Evolutionary conservation across 2,329 filamentous ascomycete genomes (phyloP).

Genomic region (Beauveria sp.): DNA sequence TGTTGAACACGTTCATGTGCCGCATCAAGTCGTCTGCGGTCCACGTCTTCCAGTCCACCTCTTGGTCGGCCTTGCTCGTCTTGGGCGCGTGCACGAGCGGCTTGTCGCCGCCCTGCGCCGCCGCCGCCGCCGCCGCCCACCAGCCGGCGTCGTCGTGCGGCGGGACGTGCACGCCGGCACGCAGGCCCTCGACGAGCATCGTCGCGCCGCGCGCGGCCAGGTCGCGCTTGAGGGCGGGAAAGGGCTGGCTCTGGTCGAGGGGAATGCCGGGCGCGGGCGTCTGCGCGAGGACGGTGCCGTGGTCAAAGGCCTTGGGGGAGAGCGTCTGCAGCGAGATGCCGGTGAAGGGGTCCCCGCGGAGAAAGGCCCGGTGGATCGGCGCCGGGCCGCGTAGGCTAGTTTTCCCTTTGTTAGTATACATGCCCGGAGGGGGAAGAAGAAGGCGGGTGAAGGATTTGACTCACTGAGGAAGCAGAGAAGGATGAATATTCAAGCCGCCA

Average conservation of each 20-base stretch:
- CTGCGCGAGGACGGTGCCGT: slow-evolving; percentile 67
- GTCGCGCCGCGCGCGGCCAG: slow-evolving; percentile 59
- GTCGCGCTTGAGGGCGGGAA: slow-evolving; percentile 30
- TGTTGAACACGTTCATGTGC: slow-evolving; percentile 52
- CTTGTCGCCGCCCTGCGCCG: slow-evolving; percentile 11
- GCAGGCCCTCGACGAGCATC: slow-evolving; percentile 62
- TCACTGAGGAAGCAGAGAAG: slow-evolving; percentile 79
- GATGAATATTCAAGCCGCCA: slow-evolving; percentile 88
- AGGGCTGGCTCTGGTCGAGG: slow-evolving; percentile 37
- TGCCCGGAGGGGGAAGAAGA: neutral
- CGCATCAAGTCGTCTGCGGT: slow-evolving; percentile 45
- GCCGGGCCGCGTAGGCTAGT: slow-evolving; percentile 72
- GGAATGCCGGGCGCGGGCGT: slow-evolving; percentile 51
- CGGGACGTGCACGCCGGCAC: slow-evolving; percentile 54
- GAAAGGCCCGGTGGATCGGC: slow-evolving; percentile 76
- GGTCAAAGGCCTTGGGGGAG: slow-evolving; percentile 68
- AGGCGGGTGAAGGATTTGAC: slow-evolving; percentile 12
- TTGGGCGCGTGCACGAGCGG: slow-evolving; percentile 57
- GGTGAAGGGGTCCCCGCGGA: slow-evolving; percentile 51
- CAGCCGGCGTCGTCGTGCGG: slow-evolving; percentile 38
- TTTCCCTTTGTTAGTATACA: neutral
- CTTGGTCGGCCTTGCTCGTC: slow-evolving; percentile 55
- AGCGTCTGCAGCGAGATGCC: slow-evolving; percentile 86
- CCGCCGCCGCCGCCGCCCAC: slow-evolving; percentile 12
- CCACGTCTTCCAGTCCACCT: slow-evolving; percentile 53